These are phyloP conservation scores for Fusarium sp. DNA, from an alignment of 2,329 filamentous ascomycete species.

Conservation along the genomic window DNA sequence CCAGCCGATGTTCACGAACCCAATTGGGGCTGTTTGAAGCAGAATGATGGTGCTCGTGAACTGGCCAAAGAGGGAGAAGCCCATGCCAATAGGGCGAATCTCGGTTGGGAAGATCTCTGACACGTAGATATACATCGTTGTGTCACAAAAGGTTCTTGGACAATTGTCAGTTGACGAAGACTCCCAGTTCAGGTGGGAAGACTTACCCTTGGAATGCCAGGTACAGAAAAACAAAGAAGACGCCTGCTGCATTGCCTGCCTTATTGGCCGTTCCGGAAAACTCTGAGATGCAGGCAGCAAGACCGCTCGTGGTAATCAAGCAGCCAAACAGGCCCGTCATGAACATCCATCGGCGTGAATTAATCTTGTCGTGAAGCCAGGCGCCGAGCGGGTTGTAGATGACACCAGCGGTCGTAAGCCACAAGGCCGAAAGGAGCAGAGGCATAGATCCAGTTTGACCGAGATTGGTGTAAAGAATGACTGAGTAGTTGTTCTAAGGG, in stretches of 20 bases:
- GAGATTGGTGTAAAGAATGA: constrained; percentile 52
- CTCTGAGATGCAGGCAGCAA: constrained; percentile 50
- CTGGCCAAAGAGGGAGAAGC: constrained; percentile 61
- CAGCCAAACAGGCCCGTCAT: constrained; percentile 54
- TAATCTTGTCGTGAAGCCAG: constrained; percentile 59
- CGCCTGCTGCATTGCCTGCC: constrained; percentile 52
- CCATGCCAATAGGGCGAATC: constrained; percentile 62
- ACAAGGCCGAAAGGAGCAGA: constrained; percentile 52
- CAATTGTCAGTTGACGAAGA: fast-evolving
- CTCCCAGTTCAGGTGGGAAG: fast-evolving
- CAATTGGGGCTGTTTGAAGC: constrained; percentile 52
- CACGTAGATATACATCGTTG: constrained; percentile 52
- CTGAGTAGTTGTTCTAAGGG: constrained; percentile 54
- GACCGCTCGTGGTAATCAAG: constrained; percentile 47
- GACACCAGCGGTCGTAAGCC: constrained; percentile 58
- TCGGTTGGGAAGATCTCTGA: constrained; percentile 56
- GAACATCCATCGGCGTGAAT: constrained; percentile 57
- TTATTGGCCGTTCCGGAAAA: constrained; percentile 51
- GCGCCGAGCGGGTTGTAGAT: constrained; percentile 60
- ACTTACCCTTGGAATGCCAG: constrained; percentile 56
- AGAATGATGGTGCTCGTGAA: constrained; percentile 58
- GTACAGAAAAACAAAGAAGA: constrained; percentile 58
- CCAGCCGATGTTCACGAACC: constrained; percentile 57
- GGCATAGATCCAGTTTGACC: constrained; percentile 54
- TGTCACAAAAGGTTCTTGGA: constrained; percentile 49